phyloP scores from a whole-genome alignment of 768 basidiomycete genomes.

The Agaricus subrufescens region DNA sequence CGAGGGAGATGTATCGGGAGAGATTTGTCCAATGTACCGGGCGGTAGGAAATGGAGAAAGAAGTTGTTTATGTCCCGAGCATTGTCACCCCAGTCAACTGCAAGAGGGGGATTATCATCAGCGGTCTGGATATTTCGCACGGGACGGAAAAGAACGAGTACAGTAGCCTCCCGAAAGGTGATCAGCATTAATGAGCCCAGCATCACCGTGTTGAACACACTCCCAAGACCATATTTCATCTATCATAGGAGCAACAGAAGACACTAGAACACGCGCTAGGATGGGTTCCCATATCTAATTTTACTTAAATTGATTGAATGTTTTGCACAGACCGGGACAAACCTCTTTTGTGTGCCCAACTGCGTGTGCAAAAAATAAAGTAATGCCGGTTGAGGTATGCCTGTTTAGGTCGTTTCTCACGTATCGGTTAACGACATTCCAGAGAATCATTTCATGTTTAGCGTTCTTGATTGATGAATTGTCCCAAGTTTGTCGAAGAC shows the following conservation, averaged over 20 bases:
- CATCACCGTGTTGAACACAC: constrained; percentile 79
- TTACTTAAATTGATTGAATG: not conserved
- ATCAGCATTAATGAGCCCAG: constrained; percentile 72
- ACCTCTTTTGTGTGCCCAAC: constrained; percentile 90
- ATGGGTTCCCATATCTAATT: constrained; percentile 76
- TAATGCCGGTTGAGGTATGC: constrained; percentile 40
- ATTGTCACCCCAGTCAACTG: constrained; percentile 78
- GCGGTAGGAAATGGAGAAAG: constrained; percentile 61
- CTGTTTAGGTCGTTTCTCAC: constrained; percentile 27
- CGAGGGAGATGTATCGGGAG: constrained; percentile 53
- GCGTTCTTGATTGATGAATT: constrained; percentile 28
- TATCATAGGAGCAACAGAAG: constrained; percentile 26
- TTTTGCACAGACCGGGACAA: constrained; percentile 11
- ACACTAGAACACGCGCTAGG: constrained; percentile 46
- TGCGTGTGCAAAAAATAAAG: constrained; percentile 75
- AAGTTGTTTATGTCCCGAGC: constrained; percentile 77
- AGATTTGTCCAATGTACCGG: constrained; percentile 18
- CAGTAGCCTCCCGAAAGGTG: constrained; percentile 7
- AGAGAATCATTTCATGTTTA: constrained; percentile 43
- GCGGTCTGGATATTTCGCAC: not conserved
- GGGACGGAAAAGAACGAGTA: not conserved
- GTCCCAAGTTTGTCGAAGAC: constrained; percentile 18
- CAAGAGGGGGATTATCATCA: not conserved
- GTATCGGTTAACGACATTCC: constrained; percentile 74
- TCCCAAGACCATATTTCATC: constrained; percentile 85